A percentile compares a stretch with the other conserved stretches of the same genome.
phyloP scores from a whole-genome alignment of 2,329 filamentous ascomycete genomes.

The Tolypocladium paradoxum region DNA sequence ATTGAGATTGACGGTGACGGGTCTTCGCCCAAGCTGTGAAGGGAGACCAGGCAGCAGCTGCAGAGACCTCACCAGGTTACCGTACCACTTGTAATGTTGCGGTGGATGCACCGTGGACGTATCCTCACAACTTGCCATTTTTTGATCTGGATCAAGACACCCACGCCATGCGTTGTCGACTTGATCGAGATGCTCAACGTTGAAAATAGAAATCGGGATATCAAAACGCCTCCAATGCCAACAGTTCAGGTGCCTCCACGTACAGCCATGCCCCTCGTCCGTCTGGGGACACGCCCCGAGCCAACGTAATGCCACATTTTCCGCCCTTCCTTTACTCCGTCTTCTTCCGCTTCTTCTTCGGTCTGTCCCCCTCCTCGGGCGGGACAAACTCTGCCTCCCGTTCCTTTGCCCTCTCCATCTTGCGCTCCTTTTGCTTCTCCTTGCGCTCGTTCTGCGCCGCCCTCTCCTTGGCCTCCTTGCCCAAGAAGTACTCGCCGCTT shows the following conservation, averaged over 20 bases:
- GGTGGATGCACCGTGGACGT: not conserved
- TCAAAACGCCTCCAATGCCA: constrained; percentile 6
- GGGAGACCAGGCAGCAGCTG: not conserved
- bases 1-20: constrained; percentile 49
- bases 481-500: constrained; percentile 91
- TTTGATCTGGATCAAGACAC: not conserved
- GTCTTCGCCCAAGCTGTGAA: constrained; percentile 28
- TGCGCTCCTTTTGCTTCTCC: constrained; percentile 78
- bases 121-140: not conserved
- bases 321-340: constrained; percentile 4
- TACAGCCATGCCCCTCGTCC: not conserved
- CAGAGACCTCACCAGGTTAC: not conserved
- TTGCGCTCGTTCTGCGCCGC: constrained; percentile 67
- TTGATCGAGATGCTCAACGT: not conserved
- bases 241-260: not conserved
- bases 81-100: not conserved
- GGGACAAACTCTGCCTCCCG: constrained; percentile 78
- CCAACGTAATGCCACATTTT: no score
- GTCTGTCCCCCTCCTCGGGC: constrained; percentile 61
- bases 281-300: not conserved
- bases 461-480: constrained; percentile 84
- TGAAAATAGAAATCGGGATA: constrained; percentile 7
- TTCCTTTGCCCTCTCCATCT: constrained; percentile 78
- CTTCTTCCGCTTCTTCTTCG: constrained; percentile 56
- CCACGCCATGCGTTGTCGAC: not conserved